Evolutionary conservation across 2,329 filamentous ascomycete genomes (phyloP), one percentile per base, ranked within the genome.

Genomic region (Fusarium redolens): DNA sequence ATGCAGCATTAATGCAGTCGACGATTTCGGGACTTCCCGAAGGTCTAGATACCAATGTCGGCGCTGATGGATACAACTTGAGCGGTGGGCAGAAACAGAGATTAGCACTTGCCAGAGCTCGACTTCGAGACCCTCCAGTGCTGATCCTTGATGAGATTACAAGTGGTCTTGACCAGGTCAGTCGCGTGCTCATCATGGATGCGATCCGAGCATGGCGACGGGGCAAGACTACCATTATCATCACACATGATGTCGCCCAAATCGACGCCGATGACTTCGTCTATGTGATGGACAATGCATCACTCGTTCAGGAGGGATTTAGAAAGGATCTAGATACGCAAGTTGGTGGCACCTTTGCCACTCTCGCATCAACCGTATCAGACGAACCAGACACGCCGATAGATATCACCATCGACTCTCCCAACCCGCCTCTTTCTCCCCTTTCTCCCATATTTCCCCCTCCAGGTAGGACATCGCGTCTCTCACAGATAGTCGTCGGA

Each of bases 61-160:
- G 93, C 2, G 81, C 86, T 0, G 90, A 90, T n/a, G 93, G 92
- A 0, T 88, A 88, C 38, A 86, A 89, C 6, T 84, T 98, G 44
- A 97, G 94, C 72, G 95, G 95, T 13, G 96, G 96, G 0, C 94
- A 98, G 81, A 91, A 87, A 66, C 95, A 98, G 80, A 87, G 94
- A 58, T 85, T 98, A 52, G 93, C 93, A 1, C 85, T 98, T 38
- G 95, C 95, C 3, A 87, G 95, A 71, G 93, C 95, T 3, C 88
- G 89, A 44, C 82, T 98, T 10, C 87, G 95, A 56, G 89, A 98
- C 77, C 90, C 95, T 0, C 90, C 93, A 0, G 88, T 98, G 1
- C 85, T 98, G 11, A 92, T 98, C 31, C 85, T 98, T 6, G 96
- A 98, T 73, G 96, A 98, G 79, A 90, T 93, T 1, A 97, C 94